Percentiles rank a stretch among this genome's conserved stretches.
Conservation (phyloP, 768 basidiomycete species). For the Psilocybe cubensis region DNA sequence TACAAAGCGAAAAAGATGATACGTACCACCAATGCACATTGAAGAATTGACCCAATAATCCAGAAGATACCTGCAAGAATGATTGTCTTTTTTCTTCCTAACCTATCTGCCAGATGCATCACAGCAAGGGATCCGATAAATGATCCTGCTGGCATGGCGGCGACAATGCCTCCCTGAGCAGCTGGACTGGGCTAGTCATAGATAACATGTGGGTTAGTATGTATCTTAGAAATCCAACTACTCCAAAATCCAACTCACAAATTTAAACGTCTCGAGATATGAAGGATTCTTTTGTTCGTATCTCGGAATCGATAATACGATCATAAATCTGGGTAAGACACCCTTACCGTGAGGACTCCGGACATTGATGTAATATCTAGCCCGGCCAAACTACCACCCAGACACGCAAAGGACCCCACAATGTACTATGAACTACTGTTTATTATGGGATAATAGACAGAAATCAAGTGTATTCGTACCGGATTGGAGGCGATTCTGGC, state of each 20-base stretch:
- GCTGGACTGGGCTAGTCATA: slow-evolving; percentile 53
- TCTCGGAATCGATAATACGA: too few species aligned
- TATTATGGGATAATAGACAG: too few species aligned
- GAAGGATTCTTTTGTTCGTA: slow-evolving; percentile 34
- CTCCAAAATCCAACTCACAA: slow-evolving; percentile 29
- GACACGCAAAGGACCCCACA: slow-evolving; percentile 82
- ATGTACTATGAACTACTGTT: slow-evolving; percentile 51
- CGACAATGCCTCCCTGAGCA: slow-evolving; percentile 76
- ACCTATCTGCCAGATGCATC: slow-evolving; percentile 60
- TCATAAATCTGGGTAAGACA: too few species aligned
- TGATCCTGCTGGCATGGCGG: slow-evolving; percentile 78
- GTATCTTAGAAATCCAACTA: background rate
- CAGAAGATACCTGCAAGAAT: slow-evolving; percentile 71
- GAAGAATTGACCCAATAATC: slow-evolving; percentile 74
- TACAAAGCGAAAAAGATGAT: too few species aligned
- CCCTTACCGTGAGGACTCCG: slow-evolving; percentile 58
- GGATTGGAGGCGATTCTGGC: slow-evolving; percentile 34
- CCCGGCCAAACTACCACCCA: slow-evolving; percentile 79
- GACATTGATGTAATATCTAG: slow-evolving; percentile 87
- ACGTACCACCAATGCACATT: slow-evolving; percentile 58
- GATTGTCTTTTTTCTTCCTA: slow-evolving; percentile 70
- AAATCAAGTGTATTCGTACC: background rate
- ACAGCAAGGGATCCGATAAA: slow-evolving; percentile 70
- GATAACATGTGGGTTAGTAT: background rate
- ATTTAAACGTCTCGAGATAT: slow-evolving; percentile 39